These are phyloP conservation scores for Limtongia smithiae DNA, from an alignment of 805 yeast genomes.

Conservation along the genomic window DNA sequence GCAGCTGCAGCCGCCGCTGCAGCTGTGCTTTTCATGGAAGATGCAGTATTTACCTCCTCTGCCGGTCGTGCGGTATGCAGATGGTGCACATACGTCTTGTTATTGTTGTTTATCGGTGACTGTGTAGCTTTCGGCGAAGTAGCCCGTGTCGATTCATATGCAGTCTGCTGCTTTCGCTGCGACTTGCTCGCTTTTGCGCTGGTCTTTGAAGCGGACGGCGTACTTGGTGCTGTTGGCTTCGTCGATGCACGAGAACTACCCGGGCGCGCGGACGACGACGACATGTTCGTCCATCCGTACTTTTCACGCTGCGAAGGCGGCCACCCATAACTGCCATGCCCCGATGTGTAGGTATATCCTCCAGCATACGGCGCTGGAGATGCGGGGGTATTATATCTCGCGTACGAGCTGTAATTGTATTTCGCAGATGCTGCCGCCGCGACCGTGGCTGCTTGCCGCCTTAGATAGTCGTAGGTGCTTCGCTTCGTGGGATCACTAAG, in stretches of 20 bases:
- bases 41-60: no score
- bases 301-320: slow-evolving; percentile 1
- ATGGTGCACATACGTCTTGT: neutral
- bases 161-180: slow-evolving; percentile 6
- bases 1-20: no score
- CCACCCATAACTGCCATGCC: no score
- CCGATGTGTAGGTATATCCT: no score
- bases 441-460: no score
- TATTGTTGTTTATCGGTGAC: neutral
- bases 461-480: slow-evolving; percentile 33
- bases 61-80: neutral
- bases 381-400: no score
- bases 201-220: neutral
- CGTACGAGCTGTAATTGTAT: no score
- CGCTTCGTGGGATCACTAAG: slow-evolving; percentile 35
- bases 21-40: no score
- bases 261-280: neutral
- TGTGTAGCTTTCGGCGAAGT: no score
- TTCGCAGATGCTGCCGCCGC: no score
- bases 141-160: neutral
- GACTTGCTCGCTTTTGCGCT: neutral
- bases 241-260: neutral
- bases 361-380: no score
- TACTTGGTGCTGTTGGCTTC: neutral
- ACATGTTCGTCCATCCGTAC: slow-evolving; percentile 5